phyloP scores from a whole-genome alignment of 108 stramenopile species.

The Mediolabrus comicus region DNA sequence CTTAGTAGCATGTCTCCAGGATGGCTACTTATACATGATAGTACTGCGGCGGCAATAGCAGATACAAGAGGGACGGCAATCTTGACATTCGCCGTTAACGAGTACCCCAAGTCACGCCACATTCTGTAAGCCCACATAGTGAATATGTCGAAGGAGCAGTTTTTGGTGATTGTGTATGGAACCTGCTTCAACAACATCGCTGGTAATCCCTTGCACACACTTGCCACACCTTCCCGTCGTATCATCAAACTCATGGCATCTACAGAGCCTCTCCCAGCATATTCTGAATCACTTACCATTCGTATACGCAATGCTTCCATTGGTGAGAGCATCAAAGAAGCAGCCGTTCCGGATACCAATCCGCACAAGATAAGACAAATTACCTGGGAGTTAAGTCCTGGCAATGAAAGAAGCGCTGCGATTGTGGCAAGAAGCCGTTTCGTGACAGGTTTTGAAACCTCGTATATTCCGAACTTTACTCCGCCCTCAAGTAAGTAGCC shows the following conservation, averaged over 20 bases:
- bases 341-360: conserved; percentile 68
- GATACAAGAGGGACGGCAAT: conserved; percentile 71
- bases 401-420: conserved; percentile 25
- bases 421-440: conserved; percentile 22
- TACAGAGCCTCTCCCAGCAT: conserved; percentile 53
- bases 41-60: conserved; percentile 62
- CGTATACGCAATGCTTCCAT: conserved; percentile 89
- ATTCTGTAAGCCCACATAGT: conserved; percentile 48
- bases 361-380: conserved; percentile 57
- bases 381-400: conserved; percentile 48
- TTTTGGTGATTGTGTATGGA: conserved; percentile 74
- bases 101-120: conserved; percentile 24
- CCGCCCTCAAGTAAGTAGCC: conserved; percentile 84
- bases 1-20: conserved; percentile 92
- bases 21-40: conserved; percentile 83
- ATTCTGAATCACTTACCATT: conserved; percentile 78
- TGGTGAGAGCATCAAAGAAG: conserved; percentile 81
- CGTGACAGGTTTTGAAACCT: conserved; percentile 74
- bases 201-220: conserved; percentile 55
- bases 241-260: conserved; percentile 52
- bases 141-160: conserved; percentile 57
- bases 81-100: conserved; percentile 38
- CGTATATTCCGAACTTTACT: conserved; percentile 89
- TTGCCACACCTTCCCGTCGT: conserved; percentile 57
- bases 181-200: conserved; percentile 71